These are phyloP conservation scores for Pythium sp. DNA, from an alignment of 352 stramenopile species.

Conservation along the genomic window DNA sequence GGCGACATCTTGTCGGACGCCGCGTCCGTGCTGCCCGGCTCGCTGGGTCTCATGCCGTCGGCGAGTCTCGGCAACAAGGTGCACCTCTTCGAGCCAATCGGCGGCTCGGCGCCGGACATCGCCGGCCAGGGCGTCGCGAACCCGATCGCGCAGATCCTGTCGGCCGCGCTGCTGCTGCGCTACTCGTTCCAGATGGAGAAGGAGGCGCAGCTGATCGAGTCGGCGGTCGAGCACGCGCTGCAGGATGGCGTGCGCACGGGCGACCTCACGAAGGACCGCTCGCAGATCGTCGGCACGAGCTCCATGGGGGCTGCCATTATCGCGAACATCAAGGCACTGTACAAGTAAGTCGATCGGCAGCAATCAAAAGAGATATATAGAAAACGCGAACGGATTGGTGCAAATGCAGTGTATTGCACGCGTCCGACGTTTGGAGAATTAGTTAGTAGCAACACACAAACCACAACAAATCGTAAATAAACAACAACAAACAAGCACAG, in stretches of 20 bases:
- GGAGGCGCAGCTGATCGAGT: conserved; percentile 80
- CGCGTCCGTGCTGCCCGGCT: conserved; percentile 96
- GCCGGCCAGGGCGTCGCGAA: conserved; percentile 96
- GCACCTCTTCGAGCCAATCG: conserved; percentile 97
- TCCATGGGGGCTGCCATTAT: conserved; percentile 82
- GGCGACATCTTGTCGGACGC: conserved; percentile 99
- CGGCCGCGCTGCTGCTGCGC: conserved; percentile 95
- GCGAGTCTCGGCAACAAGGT: conserved; percentile 91
- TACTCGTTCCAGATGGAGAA: conserved; percentile 90
- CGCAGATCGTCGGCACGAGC: conserved; percentile 55
- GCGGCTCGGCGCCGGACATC: conserved; percentile 98
- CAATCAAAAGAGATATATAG: background rate
- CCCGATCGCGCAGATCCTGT: conserved; percentile 97
- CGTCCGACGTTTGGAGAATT: background rate
- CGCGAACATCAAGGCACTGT: conserved; percentile 66
- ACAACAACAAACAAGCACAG: background rate
- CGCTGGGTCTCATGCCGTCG: conserved; percentile 98
- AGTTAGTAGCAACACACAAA: background rate
- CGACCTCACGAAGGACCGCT: conserved; percentile 70
- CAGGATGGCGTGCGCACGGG: conserved; percentile 83
- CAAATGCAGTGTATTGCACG: background rate
- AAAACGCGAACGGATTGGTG: background rate
- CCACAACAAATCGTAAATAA: background rate
- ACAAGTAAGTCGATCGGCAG: conserved; percentile 5
- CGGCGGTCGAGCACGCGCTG: conserved; percentile 80